A percentile compares a stretch with the other conserved stretches of the same genome.
Evolutionary conservation across 75 land plant genomes (phyloP).

Genomic region (Sequoia sempervirens): DNA sequence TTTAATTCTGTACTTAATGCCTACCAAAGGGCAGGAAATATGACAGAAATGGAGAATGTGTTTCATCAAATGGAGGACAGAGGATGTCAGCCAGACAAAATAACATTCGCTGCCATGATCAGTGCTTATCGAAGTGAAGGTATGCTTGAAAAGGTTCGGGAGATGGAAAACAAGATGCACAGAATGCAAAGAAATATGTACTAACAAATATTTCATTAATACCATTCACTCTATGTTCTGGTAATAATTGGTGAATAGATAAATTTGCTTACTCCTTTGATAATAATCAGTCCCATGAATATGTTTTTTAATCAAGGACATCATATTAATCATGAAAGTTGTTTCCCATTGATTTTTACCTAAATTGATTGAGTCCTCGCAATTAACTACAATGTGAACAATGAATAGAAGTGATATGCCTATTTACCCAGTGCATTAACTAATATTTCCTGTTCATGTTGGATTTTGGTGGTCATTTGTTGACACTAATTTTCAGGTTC

Average conservation of each 20-base stretch:
- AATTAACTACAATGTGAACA: not conserved
- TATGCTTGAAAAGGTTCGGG: constrained; percentile 53
- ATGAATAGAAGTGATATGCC: not conserved
- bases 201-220: not conserved
- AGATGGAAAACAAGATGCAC: constrained; percentile 35
- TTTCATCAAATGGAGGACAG: constrained; percentile 56
- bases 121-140: constrained; percentile 43
- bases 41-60: constrained; percentile 47
- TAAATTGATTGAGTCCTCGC: not conserved
- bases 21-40: constrained; percentile 56
- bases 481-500: not conserved
- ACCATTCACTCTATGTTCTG: not conserved
- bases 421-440: not conserved
- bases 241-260: not conserved
- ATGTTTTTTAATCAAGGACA: not conserved
- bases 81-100: constrained; percentile 54
- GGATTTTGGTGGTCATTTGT: not conserved
- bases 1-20: constrained; percentile 75
- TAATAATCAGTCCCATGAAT: not conserved
- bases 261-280: not conserved
- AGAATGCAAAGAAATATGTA: not conserved
- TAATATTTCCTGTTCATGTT: not conserved
- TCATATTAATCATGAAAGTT: not conserved
- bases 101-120: constrained; percentile 61
- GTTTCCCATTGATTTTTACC: not conserved